Evolutionary conservation across 164 flowering plant genomes (phyloP).

Genomic region (Pachysandra terminalis): DNA sequence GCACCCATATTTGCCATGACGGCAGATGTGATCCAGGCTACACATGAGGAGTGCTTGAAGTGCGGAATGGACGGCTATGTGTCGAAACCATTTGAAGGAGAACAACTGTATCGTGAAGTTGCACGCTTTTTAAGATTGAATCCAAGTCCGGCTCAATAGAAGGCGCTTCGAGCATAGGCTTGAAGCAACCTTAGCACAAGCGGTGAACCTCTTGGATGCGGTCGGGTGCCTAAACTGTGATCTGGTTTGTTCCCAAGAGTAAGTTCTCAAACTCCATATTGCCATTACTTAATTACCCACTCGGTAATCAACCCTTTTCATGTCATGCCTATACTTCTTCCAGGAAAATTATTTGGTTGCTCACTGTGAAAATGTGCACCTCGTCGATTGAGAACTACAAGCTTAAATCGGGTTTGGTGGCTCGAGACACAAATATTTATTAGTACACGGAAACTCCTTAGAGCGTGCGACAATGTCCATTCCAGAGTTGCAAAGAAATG

Average conservation of each 20-base stretch:
- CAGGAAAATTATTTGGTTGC: too few species aligned
- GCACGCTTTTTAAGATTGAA: slow-evolving; percentile 56
- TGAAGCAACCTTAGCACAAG: slow-evolving; percentile 18
- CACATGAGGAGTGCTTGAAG: slow-evolving; percentile 64
- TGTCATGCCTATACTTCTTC: too few species aligned
- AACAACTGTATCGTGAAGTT: slow-evolving; percentile 78
- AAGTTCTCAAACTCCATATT: too few species aligned
- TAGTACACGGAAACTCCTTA: not conserved
- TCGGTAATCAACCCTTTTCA: too few species aligned
- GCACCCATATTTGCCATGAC: slow-evolving; percentile 98
- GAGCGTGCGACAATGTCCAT: not conserved
- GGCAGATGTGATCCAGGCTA: slow-evolving; percentile 95
- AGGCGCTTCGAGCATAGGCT: slow-evolving; percentile 7
- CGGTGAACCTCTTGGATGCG: slow-evolving; percentile 16
- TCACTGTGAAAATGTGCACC: too few species aligned
- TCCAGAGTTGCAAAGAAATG: not conserved
- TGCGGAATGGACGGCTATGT: slow-evolving; percentile 98
- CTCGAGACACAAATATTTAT: not conserved
- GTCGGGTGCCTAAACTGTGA: slow-evolving; percentile 10
- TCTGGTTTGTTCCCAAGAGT: slow-evolving; percentile 14
- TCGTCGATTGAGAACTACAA: too few species aligned
- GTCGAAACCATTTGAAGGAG: slow-evolving; percentile 93
- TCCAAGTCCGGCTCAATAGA: slow-evolving; percentile 22
- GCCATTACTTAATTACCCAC: too few species aligned
- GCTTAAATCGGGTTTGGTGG: not conserved